phyloP scores from a whole-genome alignment of 768 basidiomycete species.

The Lentinula sp. region DNA sequence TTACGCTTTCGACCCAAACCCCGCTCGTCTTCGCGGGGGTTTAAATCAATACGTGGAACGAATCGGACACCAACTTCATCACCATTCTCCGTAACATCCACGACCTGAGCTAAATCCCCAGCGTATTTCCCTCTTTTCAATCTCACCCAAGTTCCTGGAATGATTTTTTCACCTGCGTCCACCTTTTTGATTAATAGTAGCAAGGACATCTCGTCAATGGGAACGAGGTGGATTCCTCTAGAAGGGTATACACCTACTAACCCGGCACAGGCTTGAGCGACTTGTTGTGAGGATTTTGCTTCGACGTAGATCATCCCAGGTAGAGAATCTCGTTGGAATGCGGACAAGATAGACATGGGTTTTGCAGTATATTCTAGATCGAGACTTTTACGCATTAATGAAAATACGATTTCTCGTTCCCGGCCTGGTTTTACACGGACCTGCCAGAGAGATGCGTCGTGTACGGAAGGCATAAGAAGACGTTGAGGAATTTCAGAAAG shows the following conservation, averaged over 20 bases:
- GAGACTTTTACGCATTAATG: constrained; percentile 90
- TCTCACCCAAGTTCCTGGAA: constrained; percentile 90
- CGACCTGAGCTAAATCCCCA: constrained; percentile 92
- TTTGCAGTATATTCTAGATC: constrained; percentile 72
- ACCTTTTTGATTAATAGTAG: constrained; percentile 94
- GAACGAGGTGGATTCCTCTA: constrained; percentile 79
- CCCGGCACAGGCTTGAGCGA: constrained; percentile 78
- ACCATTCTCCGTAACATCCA: constrained; percentile 89
- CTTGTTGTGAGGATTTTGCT: constrained; percentile 82
- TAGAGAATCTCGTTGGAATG: constrained; percentile 93
- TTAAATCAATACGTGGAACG: constrained; percentile 96
- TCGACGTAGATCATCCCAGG: constrained; percentile 97
- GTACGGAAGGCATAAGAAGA: constrained; percentile 92
- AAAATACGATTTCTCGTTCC: constrained; percentile 90
- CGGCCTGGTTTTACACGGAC: constrained; percentile 92
- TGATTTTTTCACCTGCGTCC: constrained; percentile 59
- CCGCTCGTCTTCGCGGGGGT: constrained; percentile 70
- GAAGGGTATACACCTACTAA: constrained; percentile 89
- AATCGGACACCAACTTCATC: constrained; percentile 92
- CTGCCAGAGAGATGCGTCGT: constrained; percentile 95
- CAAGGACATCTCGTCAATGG: constrained; percentile 97
- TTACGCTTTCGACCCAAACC: constrained; percentile 70
- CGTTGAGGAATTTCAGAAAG: constrained; percentile 92
- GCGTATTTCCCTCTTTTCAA: constrained; percentile 90
- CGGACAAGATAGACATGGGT: constrained; percentile 84